phyloP scores from a whole-genome alignment of 2,329 filamentous ascomycete species.

The Neofusicoccum umdonicola region DNA sequence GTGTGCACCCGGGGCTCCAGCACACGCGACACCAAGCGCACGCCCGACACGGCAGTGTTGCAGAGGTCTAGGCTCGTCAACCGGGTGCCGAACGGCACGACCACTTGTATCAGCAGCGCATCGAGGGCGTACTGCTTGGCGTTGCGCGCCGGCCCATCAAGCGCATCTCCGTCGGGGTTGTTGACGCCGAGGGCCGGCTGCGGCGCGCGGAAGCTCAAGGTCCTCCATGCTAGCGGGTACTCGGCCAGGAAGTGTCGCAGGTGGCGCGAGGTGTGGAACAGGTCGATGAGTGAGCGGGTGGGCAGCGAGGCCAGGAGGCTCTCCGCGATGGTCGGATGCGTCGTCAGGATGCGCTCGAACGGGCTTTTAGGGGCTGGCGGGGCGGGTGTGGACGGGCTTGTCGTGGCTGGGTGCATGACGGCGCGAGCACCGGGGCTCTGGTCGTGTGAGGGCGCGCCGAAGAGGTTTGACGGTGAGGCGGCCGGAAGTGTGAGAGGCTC shows the following conservation, averaged over 20 bases:
- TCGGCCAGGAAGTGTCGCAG: constrained; percentile 53
- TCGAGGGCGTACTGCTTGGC: constrained; percentile 59
- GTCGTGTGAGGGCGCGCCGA: constrained; percentile 6
- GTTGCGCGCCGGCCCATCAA: constrained; percentile 44
- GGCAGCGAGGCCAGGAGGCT: constrained; percentile 58
- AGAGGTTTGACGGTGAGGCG: constrained; percentile 11
- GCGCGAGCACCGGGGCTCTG: not conserved
- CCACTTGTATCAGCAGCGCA: constrained; percentile 54
- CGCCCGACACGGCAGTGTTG: constrained; percentile 60
- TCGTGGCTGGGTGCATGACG: not conserved
- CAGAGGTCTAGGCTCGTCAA: constrained; percentile 58
- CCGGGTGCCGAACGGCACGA: constrained; percentile 56
- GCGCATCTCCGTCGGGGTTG: constrained; percentile 38
- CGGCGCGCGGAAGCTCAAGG: constrained; percentile 57
- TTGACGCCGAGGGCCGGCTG: constrained; percentile 36
- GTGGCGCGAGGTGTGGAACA: constrained; percentile 58
- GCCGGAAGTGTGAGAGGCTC: constrained; percentile 3
- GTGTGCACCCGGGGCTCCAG: constrained; percentile 54
- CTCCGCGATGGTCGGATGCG: constrained; percentile 58
- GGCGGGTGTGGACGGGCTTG: not conserved
- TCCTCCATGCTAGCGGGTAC: constrained; percentile 62
- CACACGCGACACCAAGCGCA: constrained; percentile 55
- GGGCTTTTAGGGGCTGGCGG: constrained; percentile 23
- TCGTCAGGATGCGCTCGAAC: constrained; percentile 56
- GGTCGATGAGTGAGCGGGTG: constrained; percentile 55